phyloP scores from a whole-genome alignment of 495 filamentous ascomycete species.

The Haplographium delicatum region DNA sequence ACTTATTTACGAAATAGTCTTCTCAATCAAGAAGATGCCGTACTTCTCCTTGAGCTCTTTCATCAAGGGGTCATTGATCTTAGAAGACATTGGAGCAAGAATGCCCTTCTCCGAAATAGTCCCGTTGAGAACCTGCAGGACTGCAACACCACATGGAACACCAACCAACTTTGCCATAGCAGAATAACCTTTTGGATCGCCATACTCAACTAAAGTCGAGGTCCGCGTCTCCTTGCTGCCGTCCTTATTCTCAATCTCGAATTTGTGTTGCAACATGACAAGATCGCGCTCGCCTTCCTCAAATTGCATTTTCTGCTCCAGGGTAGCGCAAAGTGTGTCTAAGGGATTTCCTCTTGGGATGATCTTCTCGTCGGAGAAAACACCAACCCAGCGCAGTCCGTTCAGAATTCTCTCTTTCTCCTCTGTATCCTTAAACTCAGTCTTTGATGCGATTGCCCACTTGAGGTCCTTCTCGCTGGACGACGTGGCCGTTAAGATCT shows the following conservation, averaged over 20 bases:
- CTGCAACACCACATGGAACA: slow-evolving; percentile 55
- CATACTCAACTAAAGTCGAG: slow-evolving; percentile 81
- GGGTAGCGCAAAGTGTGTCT: slow-evolving; percentile 82
- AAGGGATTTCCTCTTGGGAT: slow-evolving; percentile 74
- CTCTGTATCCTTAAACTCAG: slow-evolving; percentile 61
- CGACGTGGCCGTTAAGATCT: slow-evolving; percentile 64
- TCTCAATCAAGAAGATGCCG: slow-evolving; percentile 37
- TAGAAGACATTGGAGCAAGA: slow-evolving; percentile 71
- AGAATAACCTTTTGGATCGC: slow-evolving; percentile 73
- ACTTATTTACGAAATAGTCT: slow-evolving; percentile 24
- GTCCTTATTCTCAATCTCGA: slow-evolving; percentile 81
- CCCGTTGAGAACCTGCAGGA: slow-evolving; percentile 80
- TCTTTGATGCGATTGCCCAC: slow-evolving; percentile 68
- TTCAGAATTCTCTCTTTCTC: slow-evolving; percentile 71
- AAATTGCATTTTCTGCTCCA: slow-evolving; percentile 91
- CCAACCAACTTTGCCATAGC: slow-evolving; percentile 88
- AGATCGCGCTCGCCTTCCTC: slow-evolving; percentile 79
- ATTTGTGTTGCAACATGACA: slow-evolving; percentile 67
- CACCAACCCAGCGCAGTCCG: slow-evolving; percentile 79
- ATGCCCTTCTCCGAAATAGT: slow-evolving; percentile 73
- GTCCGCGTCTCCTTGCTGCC: slow-evolving; percentile 64
- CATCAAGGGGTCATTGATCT: slow-evolving; percentile 67
- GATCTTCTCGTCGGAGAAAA: slow-evolving; percentile 74
- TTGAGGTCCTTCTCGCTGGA: slow-evolving; percentile 59
- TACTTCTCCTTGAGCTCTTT: slow-evolving; percentile 61